Conservation (phyloP, 345 rosid species). For the Excoecaria cochinchinensis region DNA sequence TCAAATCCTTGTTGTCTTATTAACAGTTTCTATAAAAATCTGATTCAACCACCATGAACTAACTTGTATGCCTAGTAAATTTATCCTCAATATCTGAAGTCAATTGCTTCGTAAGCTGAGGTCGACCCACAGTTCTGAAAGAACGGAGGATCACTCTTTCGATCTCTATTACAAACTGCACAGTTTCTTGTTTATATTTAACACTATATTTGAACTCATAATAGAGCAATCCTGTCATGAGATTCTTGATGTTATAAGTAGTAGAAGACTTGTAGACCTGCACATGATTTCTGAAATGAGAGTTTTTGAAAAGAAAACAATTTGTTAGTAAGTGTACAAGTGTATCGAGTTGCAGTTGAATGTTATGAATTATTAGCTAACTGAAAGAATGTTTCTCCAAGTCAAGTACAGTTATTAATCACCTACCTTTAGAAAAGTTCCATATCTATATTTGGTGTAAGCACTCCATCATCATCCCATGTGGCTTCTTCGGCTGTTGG, state of each 20-base stretch:
- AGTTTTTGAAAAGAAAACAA: background rate
- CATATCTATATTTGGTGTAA: constrained; percentile 52
- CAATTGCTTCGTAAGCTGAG: background rate
- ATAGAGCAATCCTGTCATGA: background rate
- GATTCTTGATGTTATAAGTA: background rate
- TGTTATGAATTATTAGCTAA: background rate
- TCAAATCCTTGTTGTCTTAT: background rate
- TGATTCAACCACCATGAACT: background rate
- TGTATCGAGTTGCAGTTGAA: background rate
- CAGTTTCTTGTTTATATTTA: background rate
- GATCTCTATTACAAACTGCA: background rate
- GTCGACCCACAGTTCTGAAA: background rate
- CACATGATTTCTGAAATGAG: background rate
- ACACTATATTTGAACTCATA: background rate
- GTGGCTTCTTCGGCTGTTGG: constrained; percentile 50
- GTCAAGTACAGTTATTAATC: background rate
- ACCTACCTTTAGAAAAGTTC: constrained; percentile 54
- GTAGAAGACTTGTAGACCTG: background rate
- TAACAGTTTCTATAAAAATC: background rate
- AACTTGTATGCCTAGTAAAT: background rate
- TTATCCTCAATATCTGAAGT: background rate
- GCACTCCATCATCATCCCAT: constrained; percentile 93
- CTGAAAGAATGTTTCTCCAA: background rate
- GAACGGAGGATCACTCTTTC: background rate
- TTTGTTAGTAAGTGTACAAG: background rate